phyloP scores from a whole-genome alignment of 2,329 filamentous ascomycete genomes.

The Cadophora gregata region DNA sequence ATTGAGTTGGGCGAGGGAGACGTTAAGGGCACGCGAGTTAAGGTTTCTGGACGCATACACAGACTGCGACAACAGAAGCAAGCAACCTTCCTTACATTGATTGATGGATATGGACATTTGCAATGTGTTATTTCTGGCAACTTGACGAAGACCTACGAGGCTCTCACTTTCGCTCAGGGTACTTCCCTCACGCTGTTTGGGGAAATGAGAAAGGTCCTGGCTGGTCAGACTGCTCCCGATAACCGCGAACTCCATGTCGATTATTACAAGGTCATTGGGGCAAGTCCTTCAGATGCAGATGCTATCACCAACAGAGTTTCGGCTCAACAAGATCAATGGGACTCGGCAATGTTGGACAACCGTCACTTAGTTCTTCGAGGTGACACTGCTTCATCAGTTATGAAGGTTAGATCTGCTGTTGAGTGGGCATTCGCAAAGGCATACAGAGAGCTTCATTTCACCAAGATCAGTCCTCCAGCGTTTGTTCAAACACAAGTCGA shows the following conservation, averaged over 20 bases:
- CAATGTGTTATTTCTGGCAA: slow-evolving; percentile 83
- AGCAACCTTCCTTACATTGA: slow-evolving; percentile 83
- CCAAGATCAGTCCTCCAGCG: slow-evolving; percentile 75
- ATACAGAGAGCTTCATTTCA: slow-evolving; percentile 67
- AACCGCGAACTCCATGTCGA: slow-evolving; percentile 75
- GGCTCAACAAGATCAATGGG: slow-evolving; percentile 66
- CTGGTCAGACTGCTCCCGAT: slow-evolving; percentile 71
- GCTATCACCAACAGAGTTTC: slow-evolving; percentile 76
- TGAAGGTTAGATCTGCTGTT: slow-evolving; percentile 74
- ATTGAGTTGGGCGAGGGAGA: slow-evolving; percentile 62
- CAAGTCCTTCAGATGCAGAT: slow-evolving; percentile 74
- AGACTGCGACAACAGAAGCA: slow-evolving; percentile 82
- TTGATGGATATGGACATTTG: slow-evolving; percentile 83
- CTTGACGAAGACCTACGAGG: slow-evolving; percentile 78
- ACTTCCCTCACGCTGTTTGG: slow-evolving; percentile 72
- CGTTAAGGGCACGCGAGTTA: slow-evolving; percentile 73
- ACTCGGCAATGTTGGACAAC: slow-evolving; percentile 60
- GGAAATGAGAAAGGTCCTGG: slow-evolving; percentile 70
- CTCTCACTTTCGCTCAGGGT: slow-evolving; percentile 72
- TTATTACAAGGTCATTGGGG: slow-evolving; percentile 72
- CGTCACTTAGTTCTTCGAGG: slow-evolving; percentile 74
- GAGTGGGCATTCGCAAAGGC: slow-evolving; percentile 71
- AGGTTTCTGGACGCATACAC: slow-evolving; percentile 83
- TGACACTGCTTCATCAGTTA: slow-evolving; percentile 69
- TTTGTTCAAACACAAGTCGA: slow-evolving; percentile 90